Evolutionary conservation across 139 green algal species (phyloP).

Genomic region (Diplosphaera chodatii): DNA sequence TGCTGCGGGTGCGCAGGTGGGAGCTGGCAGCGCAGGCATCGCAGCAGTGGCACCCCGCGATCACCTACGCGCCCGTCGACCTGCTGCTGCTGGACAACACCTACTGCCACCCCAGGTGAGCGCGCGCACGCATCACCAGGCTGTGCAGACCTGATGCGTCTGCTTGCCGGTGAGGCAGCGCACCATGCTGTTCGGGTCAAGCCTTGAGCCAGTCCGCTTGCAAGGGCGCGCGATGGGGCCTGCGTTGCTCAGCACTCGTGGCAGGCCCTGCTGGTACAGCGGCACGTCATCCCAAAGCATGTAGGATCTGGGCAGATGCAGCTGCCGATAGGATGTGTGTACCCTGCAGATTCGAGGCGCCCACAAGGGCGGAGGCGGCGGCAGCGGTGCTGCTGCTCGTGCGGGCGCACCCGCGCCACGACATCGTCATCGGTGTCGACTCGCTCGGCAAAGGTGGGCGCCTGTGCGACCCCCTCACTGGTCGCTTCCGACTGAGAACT

Average conservation of each 20-base stretch:
- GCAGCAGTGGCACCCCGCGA: background rate
- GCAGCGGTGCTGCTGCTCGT: conserved; percentile 9
- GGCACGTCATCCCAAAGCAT: too few species aligned
- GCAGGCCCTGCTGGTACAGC: too few species aligned
- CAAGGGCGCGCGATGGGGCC: too few species aligned
- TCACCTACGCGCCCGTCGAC: conserved; percentile 6
- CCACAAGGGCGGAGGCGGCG: conserved; percentile 6
- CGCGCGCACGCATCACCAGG: background rate
- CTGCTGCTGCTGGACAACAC: conserved; percentile 33
- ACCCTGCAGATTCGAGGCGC: conserved; percentile 14
- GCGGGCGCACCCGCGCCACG: background rate
- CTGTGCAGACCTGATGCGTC: too few species aligned
- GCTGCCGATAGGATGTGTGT: too few species aligned
- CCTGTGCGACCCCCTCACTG: background rate
- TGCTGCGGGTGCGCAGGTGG: conserved; percentile 1
- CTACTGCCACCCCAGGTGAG: conserved; percentile 26
- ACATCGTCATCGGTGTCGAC: conserved; percentile 24
- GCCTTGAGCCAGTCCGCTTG: too few species aligned
- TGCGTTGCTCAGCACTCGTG: too few species aligned
- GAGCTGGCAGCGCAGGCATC: conserved; percentile 1
- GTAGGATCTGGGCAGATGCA: too few species aligned
- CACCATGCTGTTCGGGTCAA: too few species aligned
- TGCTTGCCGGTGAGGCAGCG: too few species aligned
- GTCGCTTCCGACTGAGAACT: too few species aligned
- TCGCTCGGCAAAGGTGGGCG: conserved; percentile 27